A percentile compares a stretch with the other conserved stretches of the same genome.
phyloP scores from a whole-genome alignment of 2,329 filamentous ascomycete species.

The Penicillium frequentans region DNA sequence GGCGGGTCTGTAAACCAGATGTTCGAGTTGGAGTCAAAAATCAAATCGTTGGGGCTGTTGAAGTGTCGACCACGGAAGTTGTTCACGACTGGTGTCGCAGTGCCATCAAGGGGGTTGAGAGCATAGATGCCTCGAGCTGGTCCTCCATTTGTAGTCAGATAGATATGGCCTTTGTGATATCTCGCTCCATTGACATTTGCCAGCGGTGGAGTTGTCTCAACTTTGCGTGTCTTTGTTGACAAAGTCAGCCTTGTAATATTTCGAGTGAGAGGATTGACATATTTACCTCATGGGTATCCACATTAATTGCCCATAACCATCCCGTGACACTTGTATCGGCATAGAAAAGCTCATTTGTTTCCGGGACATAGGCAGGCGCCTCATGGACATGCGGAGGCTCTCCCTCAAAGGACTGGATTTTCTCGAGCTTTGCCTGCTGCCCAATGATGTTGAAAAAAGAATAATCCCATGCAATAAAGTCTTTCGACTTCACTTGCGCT shows the following conservation, averaged over 20 bases:
- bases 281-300: conserved; percentile 7
- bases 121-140: conserved; percentile 6
- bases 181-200: conserved; percentile 10
- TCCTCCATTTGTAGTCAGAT: conserved; percentile 10
- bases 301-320: conserved; percentile 13
- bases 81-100: conserved; percentile 7
- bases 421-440: conserved; percentile 7
- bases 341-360: conserved; percentile 13
- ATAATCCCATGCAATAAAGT: conserved; percentile 9
- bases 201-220: conserved; percentile 5
- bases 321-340: conserved; percentile 9
- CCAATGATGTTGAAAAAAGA: conserved; percentile 10
- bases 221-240: conserved; percentile 4
- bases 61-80: conserved; percentile 12
- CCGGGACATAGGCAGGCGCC: conserved; percentile 11
- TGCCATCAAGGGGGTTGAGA: conserved; percentile 3
- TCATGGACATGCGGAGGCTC: conserved; percentile 9
- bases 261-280: neutral
- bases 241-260: neutral
- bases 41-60: conserved; percentile 11
- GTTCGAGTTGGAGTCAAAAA: conserved; percentile 10
- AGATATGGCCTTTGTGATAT: conserved; percentile 8
- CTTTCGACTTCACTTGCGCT: neutral
- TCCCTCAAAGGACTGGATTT: conserved; percentile 11
- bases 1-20: conserved; percentile 14